A percentile compares a stretch with the other conserved stretches of the same genome.
phyloP scores from a whole-genome alignment of 257 asterid genomes.

The Lavandula angustifolia region DNA sequence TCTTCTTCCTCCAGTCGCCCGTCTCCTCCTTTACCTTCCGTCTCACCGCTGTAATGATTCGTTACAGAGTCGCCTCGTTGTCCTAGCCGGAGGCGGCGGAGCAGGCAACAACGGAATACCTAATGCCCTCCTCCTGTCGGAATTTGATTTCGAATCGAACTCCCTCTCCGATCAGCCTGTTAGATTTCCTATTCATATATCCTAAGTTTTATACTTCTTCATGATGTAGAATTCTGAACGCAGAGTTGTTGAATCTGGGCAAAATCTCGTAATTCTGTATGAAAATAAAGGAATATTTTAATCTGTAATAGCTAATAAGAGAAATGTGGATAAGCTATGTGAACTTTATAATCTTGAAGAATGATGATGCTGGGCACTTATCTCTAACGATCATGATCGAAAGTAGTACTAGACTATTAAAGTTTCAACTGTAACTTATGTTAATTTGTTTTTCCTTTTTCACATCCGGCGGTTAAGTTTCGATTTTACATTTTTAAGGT shows the following conservation, averaged over 20 bases:
- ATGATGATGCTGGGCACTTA: constrained; percentile 18
- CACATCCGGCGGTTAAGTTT: background rate
- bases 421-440: background rate
- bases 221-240: background rate
- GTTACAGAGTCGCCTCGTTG: constrained; percentile 42
- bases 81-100: constrained; percentile 95
- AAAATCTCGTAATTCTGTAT: background rate
- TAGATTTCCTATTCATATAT: constrained; percentile 26
- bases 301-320: background rate
- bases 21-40: too few relatives aligned
- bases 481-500: constrained; percentile 45
- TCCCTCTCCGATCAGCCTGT: constrained; percentile 82
- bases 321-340: background rate
- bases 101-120: constrained; percentile 89
- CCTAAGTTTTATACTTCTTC: too few relatives aligned
- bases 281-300: background rate
- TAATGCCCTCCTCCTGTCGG: constrained; percentile 67
- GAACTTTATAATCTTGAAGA: background rate
- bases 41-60: too few relatives aligned
- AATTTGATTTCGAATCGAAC: constrained; percentile 50
- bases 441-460: background rate
- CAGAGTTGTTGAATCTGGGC: background rate
- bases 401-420: too few relatives aligned
- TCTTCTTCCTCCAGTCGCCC: too few relatives aligned
- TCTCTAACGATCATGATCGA: background rate